Percentiles rank a stretch among this genome's conserved stretches.
Conservation (phyloP, 1,284 basidiomycete species). For the Pascua sp. region DNA sequence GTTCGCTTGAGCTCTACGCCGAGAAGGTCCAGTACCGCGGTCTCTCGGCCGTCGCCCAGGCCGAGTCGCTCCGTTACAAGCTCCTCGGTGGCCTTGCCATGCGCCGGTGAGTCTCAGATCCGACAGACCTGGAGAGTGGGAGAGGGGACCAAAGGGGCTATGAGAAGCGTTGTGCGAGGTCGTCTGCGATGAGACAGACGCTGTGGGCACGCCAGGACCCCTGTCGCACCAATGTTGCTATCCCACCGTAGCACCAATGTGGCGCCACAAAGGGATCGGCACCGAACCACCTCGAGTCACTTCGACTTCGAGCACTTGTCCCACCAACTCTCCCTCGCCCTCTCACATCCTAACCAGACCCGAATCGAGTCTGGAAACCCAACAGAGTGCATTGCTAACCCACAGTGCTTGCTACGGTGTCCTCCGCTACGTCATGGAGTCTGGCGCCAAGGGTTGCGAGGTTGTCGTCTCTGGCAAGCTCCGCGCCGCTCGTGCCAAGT, state of each 20-base stretch:
- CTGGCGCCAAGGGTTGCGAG: slow-evolving; percentile 98
- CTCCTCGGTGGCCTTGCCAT: slow-evolving; percentile 99
- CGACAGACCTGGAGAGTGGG: background rate
- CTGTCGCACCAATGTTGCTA: background rate
- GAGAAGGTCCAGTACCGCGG: slow-evolving; percentile 99
- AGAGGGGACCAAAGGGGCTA: background rate
- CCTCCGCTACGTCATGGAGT: slow-evolving; percentile 99
- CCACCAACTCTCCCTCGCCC: too few relatives aligned
- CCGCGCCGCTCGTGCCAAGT: slow-evolving; percentile 98
- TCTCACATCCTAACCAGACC: background rate
- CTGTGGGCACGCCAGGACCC: too few relatives aligned
- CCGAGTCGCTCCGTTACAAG: slow-evolving; percentile 98
- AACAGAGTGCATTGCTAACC: background rate
- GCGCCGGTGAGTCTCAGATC: slow-evolving; percentile 65
- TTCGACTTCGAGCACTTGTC: too few relatives aligned
- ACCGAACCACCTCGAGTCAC: too few relatives aligned
- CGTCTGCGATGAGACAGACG: too few relatives aligned
- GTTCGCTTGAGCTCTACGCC: slow-evolving; percentile 97
- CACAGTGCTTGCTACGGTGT: slow-evolving; percentile 99
- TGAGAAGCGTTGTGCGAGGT: too few relatives aligned
- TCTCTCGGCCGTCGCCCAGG: slow-evolving; percentile 97
- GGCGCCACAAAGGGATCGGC: too few relatives aligned
- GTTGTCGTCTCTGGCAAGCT: slow-evolving; percentile 99
- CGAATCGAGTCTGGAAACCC: slow-evolving; percentile 1
- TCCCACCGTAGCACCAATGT: background rate